Percentiles rank a stretch among this genome's conserved stretches.
Evolutionary conservation across 2,329 filamentous ascomycete species (phyloP).

Genomic region (Phaeosphaeriaceae sp.): DNA sequence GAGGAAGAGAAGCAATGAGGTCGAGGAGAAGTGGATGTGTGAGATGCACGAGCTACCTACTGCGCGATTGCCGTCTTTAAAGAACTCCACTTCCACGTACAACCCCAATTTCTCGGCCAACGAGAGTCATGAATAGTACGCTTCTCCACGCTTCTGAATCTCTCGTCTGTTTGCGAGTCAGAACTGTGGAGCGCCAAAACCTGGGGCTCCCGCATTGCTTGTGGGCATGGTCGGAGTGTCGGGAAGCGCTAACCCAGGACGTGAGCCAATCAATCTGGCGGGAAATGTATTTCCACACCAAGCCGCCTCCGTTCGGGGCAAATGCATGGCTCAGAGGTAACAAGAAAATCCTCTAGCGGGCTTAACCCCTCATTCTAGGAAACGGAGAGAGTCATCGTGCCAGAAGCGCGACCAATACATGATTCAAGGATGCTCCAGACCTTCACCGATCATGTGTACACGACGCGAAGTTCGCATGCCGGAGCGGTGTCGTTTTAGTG

Average conservation of each 20-base stretch:
- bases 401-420: neutral
- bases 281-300: neutral
- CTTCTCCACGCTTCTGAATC: neutral
- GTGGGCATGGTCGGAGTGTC: slow-evolving; percentile 5
- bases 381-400: neutral
- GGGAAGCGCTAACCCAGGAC: neutral
- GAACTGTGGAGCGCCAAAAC: neutral
- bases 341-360: too few species aligned
- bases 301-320: neutral
- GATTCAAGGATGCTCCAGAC: neutral
- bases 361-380: neutral
- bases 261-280: neutral
- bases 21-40: neutral
- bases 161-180: slow-evolving; percentile 13
- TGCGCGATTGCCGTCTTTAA: slow-evolving; percentile 7
- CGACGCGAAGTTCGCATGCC: neutral
- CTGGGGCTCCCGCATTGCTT: slow-evolving; percentile 8
- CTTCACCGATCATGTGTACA: neutral
- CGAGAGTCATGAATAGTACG: slow-evolving; percentile 12
- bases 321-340: too few species aligned
- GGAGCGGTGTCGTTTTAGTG: neutral
- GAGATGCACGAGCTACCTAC: neutral
- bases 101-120: neutral
- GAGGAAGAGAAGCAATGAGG: neutral
- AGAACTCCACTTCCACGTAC: neutral